phyloP scores from a whole-genome alignment of 768 basidiomycete species.

The Lentinula boryana region DNA sequence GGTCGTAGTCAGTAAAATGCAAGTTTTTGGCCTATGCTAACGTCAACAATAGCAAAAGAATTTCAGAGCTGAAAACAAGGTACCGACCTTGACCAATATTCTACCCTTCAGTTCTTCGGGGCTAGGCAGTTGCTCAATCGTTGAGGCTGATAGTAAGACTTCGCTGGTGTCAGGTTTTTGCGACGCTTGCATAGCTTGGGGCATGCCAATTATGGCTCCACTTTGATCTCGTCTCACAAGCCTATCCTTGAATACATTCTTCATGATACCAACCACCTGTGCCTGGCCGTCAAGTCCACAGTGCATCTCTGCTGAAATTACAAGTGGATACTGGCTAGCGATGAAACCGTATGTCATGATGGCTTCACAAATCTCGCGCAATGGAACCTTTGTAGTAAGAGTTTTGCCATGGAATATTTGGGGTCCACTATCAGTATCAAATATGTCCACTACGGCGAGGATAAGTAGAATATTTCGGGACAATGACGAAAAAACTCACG shows the following conservation, averaged over 20 bases:
- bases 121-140: constrained; percentile 57
- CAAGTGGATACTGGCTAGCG: constrained; percentile 84
- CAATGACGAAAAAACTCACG: constrained; percentile 39
- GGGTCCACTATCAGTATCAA: constrained; percentile 82
- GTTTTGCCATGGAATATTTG: constrained; percentile 88
- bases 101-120: constrained; percentile 79
- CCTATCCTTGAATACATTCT: constrained; percentile 34
- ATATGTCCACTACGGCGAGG: constrained; percentile 71
- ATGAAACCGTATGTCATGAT: constrained; percentile 89
- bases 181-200: not conserved
- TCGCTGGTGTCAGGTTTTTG: not conserved
- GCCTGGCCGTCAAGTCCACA: constrained; percentile 78
- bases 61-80: not conserved
- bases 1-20: constrained; percentile 29
- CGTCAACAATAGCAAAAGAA: not conserved
- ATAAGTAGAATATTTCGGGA: not conserved
- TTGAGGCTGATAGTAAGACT: constrained; percentile 13
- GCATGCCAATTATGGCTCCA: constrained; percentile 15
- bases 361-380: constrained; percentile 77
- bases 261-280: constrained; percentile 71
- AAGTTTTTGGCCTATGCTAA: constrained; percentile 65
- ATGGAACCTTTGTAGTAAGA: constrained; percentile 74
- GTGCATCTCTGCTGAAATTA: constrained; percentile 92
- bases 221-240: constrained; percentile 35
- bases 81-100: constrained; percentile 74